Conservation (phyloP, 2,329 filamentous ascomycete species). For the Xylaria sp. region DNA sequence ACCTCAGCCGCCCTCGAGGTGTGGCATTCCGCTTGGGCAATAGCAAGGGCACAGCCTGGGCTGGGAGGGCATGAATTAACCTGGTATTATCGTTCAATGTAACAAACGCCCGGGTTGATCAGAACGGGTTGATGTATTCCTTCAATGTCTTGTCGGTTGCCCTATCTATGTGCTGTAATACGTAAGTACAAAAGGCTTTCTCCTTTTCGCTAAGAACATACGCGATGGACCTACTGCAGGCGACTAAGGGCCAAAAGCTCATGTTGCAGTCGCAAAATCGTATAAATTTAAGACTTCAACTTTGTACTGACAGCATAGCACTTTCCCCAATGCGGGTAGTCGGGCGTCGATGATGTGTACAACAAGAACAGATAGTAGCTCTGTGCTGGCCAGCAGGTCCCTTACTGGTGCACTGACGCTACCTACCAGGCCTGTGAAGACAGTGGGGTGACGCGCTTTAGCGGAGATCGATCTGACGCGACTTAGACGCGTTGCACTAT, state of each 20-base stretch:
- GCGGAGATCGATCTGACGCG: constrained; percentile 25
- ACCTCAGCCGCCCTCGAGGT: constrained; percentile 9
- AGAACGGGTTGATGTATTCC: constrained; percentile 6
- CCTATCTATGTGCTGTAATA: background rate
- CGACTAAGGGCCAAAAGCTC: background rate
- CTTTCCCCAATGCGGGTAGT: constrained; percentile 32
- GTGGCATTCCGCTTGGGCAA: constrained; percentile 7
- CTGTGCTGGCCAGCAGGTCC: background rate
- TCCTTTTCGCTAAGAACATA: background rate
- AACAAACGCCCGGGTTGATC: background rate
- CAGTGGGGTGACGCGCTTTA: constrained; percentile 29
- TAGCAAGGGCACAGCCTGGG: background rate
- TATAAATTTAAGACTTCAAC: background rate
- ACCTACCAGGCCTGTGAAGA: background rate
- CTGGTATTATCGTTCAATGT: background rate
- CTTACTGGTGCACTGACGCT: background rate
- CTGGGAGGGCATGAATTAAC: constrained; percentile 9
- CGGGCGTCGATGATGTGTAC: constrained; percentile 18
- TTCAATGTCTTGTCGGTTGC: background rate
- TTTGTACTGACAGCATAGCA: background rate
- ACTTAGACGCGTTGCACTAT: constrained; percentile 29
- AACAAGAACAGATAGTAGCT: background rate
- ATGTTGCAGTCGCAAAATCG: background rate
- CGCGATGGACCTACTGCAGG: background rate
- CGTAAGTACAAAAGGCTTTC: constrained; percentile 2